A percentile compares a stretch with the other conserved stretches of the same genome.
Conservation (phyloP, 2,329 filamentous ascomycete genomes). For the Xylaria sp. region DNA sequence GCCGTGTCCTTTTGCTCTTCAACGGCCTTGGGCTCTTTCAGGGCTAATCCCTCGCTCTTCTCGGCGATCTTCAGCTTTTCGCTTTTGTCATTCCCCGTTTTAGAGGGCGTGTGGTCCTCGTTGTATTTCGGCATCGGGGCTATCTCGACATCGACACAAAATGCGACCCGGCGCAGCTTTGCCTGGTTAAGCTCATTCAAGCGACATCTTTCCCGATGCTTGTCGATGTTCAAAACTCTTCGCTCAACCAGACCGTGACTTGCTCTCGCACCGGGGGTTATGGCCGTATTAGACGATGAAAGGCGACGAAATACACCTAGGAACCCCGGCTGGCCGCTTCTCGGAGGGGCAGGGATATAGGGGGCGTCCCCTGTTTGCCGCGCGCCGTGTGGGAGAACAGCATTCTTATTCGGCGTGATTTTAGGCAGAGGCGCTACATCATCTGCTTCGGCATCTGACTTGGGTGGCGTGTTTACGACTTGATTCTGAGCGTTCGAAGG, state of each 20-base stretch:
- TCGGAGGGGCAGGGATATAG: slow-evolving; percentile 77
- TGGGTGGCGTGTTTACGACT: slow-evolving; percentile 18
- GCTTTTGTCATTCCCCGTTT: slow-evolving; percentile 57
- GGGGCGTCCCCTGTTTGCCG: slow-evolving; percentile 66
- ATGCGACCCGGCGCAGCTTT: slow-evolving; percentile 86
- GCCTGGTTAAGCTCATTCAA: slow-evolving; percentile 79
- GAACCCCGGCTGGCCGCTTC: slow-evolving; percentile 70
- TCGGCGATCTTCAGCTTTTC: slow-evolving; percentile 69
- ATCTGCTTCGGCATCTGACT: slow-evolving; percentile 34
- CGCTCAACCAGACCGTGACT: slow-evolving; percentile 78
- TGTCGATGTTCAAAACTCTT: slow-evolving; percentile 83
- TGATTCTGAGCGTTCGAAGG: slow-evolving; percentile 42
- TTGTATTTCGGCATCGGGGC: slow-evolving; percentile 81
- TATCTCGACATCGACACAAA: slow-evolving; percentile 97
- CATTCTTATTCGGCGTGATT: slow-evolving; percentile 59
- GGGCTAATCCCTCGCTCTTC: slow-evolving; percentile 73
- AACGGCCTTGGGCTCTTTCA: slow-evolving; percentile 68
- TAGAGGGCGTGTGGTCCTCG: slow-evolving; percentile 62
- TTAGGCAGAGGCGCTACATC: slow-evolving; percentile 56
- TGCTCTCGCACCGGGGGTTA: slow-evolving; percentile 54
- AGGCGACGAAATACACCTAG: slow-evolving; percentile 82
- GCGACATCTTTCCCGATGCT: slow-evolving; percentile 75
- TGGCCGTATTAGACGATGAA: slow-evolving; percentile 67
- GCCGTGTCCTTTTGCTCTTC: slow-evolving; percentile 63
- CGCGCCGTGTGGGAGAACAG: slow-evolving; percentile 62